A percentile compares a stretch with the other conserved stretches of the same genome.
Evolutionary conservation across 768 basidiomycete species (phyloP).

Genomic region (Butyriboletus loyo): DNA sequence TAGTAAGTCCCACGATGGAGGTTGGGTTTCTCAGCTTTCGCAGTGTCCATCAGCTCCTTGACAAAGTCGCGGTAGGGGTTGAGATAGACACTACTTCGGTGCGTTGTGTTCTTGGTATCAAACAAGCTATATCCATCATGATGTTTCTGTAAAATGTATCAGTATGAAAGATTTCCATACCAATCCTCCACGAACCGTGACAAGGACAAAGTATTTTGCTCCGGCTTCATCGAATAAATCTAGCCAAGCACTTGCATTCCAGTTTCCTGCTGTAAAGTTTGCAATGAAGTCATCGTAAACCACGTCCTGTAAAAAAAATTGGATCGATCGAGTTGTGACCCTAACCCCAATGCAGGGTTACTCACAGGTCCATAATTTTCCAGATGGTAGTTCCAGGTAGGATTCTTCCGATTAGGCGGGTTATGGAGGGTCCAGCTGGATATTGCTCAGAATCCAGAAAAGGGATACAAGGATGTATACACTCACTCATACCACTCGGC

Average conservation of each 20-base stretch:
- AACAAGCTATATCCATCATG: conserved; percentile 61
- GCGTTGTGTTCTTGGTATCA: conserved; percentile 51
- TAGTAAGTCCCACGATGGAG: conserved; percentile 58
- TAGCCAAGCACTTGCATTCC: conserved; percentile 53
- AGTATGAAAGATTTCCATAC: neutral
- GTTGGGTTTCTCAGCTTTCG: conserved; percentile 47
- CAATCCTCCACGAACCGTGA: conserved; percentile 36
- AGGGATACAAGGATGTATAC: neutral
- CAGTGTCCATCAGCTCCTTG: conserved; percentile 47
- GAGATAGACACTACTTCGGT: conserved; percentile 47
- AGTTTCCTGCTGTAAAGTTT: conserved; percentile 49
- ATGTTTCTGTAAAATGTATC: conserved; percentile 43
- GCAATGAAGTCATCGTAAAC: conserved; percentile 59
- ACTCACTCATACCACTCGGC: conserved; percentile 58
- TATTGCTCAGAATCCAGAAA: neutral
- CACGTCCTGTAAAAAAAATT: conserved; percentile 33
- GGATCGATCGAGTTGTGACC: neutral
- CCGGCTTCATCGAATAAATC: conserved; percentile 54
- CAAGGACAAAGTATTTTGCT: conserved; percentile 60
- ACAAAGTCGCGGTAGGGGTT: conserved; percentile 52
- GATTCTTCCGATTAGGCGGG: conserved; percentile 35
- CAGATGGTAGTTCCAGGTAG: conserved; percentile 49
- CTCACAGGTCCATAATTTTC: conserved; percentile 40
- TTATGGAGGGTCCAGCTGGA: conserved; percentile 39
- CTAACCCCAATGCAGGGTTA: neutral